A percentile compares a stretch with the other conserved stretches of the same genome.
Evolutionary conservation across 2,329 filamentous ascomycete species (phyloP).

Genomic region (Xylaria arbuscula): DNA sequence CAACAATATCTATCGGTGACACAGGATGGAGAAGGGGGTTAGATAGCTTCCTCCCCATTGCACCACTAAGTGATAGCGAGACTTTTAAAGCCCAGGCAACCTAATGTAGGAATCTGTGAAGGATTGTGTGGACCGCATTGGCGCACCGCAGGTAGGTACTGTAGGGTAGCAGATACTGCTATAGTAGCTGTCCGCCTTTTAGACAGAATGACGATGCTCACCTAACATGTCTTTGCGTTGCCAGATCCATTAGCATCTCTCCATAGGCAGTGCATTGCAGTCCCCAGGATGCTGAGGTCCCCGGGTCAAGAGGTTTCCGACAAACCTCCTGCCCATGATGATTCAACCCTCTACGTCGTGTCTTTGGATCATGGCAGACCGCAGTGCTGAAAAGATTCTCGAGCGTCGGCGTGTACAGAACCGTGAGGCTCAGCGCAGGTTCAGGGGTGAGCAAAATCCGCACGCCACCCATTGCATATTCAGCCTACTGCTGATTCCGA

Average conservation of each 20-base stretch:
- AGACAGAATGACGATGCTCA: background rate
- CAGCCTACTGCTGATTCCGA: background rate
- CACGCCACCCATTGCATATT: background rate
- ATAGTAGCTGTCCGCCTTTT: slow-evolving; percentile 4
- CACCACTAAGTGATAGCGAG: too few species aligned
- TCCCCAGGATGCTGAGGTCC: background rate
- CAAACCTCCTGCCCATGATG: background rate
- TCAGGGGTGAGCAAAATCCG: slow-evolving; percentile 7
- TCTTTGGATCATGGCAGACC: slow-evolving; percentile 8
- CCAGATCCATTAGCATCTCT: background rate
- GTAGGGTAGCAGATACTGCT: slow-evolving; percentile 9
- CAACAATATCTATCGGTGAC: too few species aligned
- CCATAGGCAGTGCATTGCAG: background rate
- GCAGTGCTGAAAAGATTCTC: slow-evolving; percentile 19
- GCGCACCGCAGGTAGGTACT: too few species aligned
- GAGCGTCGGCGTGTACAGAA: slow-evolving; percentile 22
- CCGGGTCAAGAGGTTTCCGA: background rate
- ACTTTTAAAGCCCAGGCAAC: too few species aligned
- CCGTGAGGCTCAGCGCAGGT: slow-evolving; percentile 20
- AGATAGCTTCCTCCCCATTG: too few species aligned
- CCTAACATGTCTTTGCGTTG: too few species aligned
- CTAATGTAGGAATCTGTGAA: too few species aligned
- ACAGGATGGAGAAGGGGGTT: too few species aligned
- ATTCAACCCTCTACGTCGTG: background rate
- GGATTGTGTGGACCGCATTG: too few species aligned